phyloP scores from a whole-genome alignment of 345 rosid species.

The Punica granatum region DNA sequence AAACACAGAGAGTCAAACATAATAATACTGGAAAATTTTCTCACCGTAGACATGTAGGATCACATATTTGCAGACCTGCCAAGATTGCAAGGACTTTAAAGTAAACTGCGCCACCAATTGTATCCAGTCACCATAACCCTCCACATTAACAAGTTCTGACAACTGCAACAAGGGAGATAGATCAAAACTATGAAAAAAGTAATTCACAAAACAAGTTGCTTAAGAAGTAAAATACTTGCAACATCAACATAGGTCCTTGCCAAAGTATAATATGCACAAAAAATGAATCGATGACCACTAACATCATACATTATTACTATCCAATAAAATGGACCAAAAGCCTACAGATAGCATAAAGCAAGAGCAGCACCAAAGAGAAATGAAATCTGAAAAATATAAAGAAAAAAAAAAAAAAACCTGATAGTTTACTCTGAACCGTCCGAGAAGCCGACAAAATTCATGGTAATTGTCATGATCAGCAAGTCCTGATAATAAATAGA shows the following conservation, averaged over 20 bases:
- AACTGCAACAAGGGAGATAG: constrained; percentile 40
- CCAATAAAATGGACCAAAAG: background rate
- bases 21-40: constrained; percentile 7
- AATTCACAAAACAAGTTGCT: background rate
- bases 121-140: constrained; percentile 98
- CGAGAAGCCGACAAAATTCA: constrained; percentile 97
- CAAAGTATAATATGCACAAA: background rate
- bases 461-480: constrained; percentile 99
- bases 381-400: too few species aligned
- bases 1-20: constrained; percentile 13
- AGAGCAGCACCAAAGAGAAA: background rate
- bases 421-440: constrained; percentile 89
- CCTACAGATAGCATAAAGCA: background rate
- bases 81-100: constrained; percentile 85
- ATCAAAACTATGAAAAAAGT: background rate
- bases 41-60: background rate
- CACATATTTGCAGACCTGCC: constrained; percentile 59
- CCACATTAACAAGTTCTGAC: constrained; percentile 97
- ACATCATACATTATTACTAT: background rate
- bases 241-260: background rate
- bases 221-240: background rate
- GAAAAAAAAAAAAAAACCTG: constrained; percentile 50
- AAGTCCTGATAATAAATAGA: constrained; percentile 52
- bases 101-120: constrained; percentile 94
- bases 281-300: background rate